These are phyloP conservation scores for Penicillium hesseltinei DNA, from an alignment of 2,329 filamentous ascomycete species.

Conservation along the genomic window DNA sequence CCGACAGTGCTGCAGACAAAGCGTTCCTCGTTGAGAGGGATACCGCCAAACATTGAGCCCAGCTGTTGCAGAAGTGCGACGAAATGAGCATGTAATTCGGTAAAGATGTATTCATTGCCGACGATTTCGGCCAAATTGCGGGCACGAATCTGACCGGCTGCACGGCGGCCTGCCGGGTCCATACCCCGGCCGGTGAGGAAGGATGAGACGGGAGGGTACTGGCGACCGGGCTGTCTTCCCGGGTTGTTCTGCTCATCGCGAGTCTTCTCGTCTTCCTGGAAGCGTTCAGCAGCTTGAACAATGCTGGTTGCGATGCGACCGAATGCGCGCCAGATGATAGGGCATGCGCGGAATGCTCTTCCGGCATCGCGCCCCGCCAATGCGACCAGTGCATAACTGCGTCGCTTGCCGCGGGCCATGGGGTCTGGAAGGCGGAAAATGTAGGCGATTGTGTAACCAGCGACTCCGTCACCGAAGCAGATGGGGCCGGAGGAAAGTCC, in stretches of 20 bases:
- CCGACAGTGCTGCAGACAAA: slow-evolving; percentile 42
- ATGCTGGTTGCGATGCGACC: slow-evolving; percentile 55
- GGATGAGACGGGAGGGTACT: slow-evolving; percentile 57
- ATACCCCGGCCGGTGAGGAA: slow-evolving; percentile 57
- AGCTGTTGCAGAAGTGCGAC: slow-evolving; percentile 50
- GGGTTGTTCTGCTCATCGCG: slow-evolving; percentile 40
- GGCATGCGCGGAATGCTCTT: slow-evolving; percentile 47
- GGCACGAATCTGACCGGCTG: slow-evolving; percentile 53
- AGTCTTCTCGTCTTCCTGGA: slow-evolving; percentile 45
- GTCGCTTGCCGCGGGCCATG: slow-evolving; percentile 55
- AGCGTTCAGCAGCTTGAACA: slow-evolving; percentile 46
- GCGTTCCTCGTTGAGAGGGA: slow-evolving; percentile 43
- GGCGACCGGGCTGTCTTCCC: slow-evolving; percentile 33
- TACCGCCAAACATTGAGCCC: slow-evolving; percentile 46
- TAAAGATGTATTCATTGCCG: slow-evolving; percentile 58
- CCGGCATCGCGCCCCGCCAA: slow-evolving; percentile 54
- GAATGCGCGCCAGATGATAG: slow-evolving; percentile 54
- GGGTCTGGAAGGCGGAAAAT: slow-evolving; percentile 59
- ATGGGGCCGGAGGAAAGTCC: slow-evolving; percentile 58
- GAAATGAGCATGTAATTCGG: slow-evolving; percentile 57
- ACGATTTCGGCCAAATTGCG: slow-evolving; percentile 59
- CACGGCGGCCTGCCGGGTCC: slow-evolving; percentile 57
- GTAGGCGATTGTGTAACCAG: slow-evolving; percentile 60
- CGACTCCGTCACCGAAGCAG: slow-evolving; percentile 56
- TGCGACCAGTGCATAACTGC: slow-evolving; percentile 58